Percentiles rank a stretch among this genome's conserved stretches.
These are phyloP conservation scores for Nakazawaea ernobii DNA, from an alignment of 805 yeast species.

Conservation along the genomic window DNA sequence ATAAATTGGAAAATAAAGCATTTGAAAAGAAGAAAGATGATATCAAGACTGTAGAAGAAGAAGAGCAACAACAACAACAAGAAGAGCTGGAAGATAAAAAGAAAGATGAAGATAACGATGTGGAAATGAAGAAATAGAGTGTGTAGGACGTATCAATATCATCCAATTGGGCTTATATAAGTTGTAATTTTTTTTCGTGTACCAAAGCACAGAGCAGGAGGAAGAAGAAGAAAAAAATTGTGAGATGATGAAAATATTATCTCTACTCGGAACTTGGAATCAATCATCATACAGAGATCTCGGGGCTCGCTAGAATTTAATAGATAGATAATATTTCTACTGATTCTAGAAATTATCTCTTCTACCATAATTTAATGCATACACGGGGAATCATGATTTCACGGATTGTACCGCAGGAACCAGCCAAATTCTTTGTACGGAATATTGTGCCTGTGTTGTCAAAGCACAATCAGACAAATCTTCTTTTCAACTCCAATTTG, in stretches of 20 bases:
- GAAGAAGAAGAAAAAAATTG: too few species aligned
- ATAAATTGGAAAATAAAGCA: conserved; percentile 76
- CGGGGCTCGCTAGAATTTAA: too few species aligned
- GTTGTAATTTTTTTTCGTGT: too few species aligned
- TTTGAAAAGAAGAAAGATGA: not conserved
- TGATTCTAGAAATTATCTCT: too few species aligned
- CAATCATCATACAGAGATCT: too few species aligned
- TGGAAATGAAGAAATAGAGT: conserved; percentile 11
- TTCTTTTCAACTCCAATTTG: not conserved
- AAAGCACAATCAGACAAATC: not conserved
- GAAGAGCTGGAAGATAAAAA: conserved; percentile 13
- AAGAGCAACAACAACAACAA: not conserved
- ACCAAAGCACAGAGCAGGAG: too few species aligned
- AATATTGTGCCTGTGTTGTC: conserved; percentile 1
- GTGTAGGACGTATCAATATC: not conserved
- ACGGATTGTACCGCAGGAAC: not conserved
- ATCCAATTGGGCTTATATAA: not conserved
- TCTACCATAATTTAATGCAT: too few species aligned
- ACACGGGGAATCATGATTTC: not conserved
- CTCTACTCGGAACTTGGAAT: too few species aligned
- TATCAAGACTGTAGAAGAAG: conserved; percentile 8
- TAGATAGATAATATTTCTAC: too few species aligned
- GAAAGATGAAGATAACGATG: conserved; percentile 8
- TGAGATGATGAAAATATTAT: too few species aligned
- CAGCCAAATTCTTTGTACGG: conserved; percentile 4